phyloP scores from a whole-genome alignment of 306 rosid genomes.

The Chamaecrista fasciculata region DNA sequence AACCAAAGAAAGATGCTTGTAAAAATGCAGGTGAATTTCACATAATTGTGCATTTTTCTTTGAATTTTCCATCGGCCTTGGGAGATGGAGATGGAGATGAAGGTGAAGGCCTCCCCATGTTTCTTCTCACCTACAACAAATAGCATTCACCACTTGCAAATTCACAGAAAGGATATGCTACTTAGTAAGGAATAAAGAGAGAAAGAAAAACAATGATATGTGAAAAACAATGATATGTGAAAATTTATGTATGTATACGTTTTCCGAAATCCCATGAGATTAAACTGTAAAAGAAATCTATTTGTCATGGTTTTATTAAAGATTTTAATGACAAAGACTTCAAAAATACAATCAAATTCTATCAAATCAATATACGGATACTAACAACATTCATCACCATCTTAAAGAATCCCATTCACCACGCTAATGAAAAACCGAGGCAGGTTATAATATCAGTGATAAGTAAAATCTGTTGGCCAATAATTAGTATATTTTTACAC shows the following conservation, averaged over 20 bases:
- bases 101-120: constrained; percentile 34
- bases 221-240: too few species aligned
- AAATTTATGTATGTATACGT: too few species aligned
- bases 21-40: constrained; percentile 42
- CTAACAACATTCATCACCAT: background rate
- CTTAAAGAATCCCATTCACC: constrained; percentile 2
- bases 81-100: constrained; percentile 29
- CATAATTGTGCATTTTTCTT: constrained; percentile 84
- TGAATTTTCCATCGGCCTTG: constrained; percentile 62
- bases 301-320: too few species aligned
- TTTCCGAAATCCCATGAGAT: too few species aligned
- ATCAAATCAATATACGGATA: too few species aligned
- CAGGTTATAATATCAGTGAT: background rate
- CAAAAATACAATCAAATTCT: too few species aligned
- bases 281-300: too few species aligned
- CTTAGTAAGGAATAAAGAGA: background rate
- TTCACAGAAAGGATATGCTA: constrained; percentile 1
- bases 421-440: background rate
- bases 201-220: too few species aligned
- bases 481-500: background rate
- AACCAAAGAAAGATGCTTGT: constrained; percentile 32
- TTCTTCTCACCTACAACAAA: constrained; percentile 68
- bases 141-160: constrained; percentile 10
- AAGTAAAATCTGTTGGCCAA: background rate
- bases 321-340: too few species aligned